Base-by-base conservation (phyloP, 2,329 filamentous ascomycete species). In the Trichophyton verrucosum region DNA sequence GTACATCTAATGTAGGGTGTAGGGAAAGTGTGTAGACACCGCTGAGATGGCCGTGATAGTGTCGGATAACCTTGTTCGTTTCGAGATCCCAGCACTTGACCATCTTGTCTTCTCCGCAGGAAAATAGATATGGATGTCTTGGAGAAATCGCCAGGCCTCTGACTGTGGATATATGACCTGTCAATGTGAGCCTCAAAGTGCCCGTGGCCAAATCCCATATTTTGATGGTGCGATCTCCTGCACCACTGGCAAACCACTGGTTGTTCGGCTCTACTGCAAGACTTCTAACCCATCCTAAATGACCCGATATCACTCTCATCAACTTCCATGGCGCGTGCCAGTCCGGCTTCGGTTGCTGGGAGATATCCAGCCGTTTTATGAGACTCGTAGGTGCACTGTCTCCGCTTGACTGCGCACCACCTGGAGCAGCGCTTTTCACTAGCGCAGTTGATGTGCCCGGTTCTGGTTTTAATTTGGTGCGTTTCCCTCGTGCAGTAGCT, bases 51-150 rank as follows among this genome's bases (percentile, higher is more conserved):
- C 95, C 95, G 73, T 99, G 94, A 73, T 97, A 99, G 75, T 96
- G 91, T 44, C 92, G 84, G 70, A 97, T 96, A 63, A 99, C 94
- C 75, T 96, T 96, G 78, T 99, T 99, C n/a, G 92, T 96, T 75
- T 99, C 94, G 66, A 99, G 78, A 77, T 99, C 94, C 94, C 94
- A 99, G 77, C 94, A 99, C 76, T 99, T 99, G 64, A 99, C 94
- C 91, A 96, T 96, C 79, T 99, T 99, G 74, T 99, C 94, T 75
- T 99, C 94, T 62, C 90, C 95, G 70, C 94, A 99, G 9, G 91
- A 96, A 75, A 99, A 99, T 8, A 99, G 82, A 71, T 99, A 99
- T 0, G 94, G 95, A 75, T 99, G 94, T 55, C 94, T 81, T 15
- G 91, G 89, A 20, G 90, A 96, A 6, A 99, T 89, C 0, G 92